These are phyloP conservation scores for Aureobasidium sp. DNA, from an alignment of 2,329 filamentous ascomycete genomes.

Conservation along the genomic window DNA sequence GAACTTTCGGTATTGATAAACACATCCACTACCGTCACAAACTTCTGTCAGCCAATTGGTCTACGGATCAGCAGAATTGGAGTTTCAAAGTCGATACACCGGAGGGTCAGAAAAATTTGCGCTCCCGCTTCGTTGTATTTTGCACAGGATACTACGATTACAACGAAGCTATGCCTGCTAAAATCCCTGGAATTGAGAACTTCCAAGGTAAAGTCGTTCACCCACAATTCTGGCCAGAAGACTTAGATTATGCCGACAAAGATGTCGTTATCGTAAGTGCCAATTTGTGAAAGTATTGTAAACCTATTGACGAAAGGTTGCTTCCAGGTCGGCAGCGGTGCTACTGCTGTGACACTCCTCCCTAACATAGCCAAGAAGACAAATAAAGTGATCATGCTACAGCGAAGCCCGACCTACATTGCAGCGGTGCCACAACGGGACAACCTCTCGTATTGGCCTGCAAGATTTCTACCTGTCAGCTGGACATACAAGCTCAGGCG, in stretches of 20 bases:
- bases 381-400: constrained; percentile 66
- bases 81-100: constrained; percentile 33
- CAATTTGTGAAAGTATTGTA: background rate
- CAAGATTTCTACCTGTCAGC: constrained; percentile 29
- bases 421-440: constrained; percentile 45
- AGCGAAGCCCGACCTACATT: constrained; percentile 69
- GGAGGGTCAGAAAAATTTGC: constrained; percentile 27
- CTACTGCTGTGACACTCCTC: constrained; percentile 70
- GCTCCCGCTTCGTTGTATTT: constrained; percentile 44
- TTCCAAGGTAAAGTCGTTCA: constrained; percentile 60
- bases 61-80: constrained; percentile 44
- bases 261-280: constrained; percentile 52
- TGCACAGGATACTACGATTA: constrained; percentile 71
- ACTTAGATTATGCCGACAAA: constrained; percentile 59
- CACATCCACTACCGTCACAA: constrained; percentile 39
- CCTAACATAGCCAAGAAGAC: constrained; percentile 59
- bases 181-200: constrained; percentile 59
- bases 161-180: constrained; percentile 50
- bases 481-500: constrained; percentile 28
- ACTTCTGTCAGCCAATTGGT: constrained; percentile 37
- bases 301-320: background rate
- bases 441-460: constrained; percentile 27
- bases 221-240: constrained; percentile 69
- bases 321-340: constrained; percentile 58
- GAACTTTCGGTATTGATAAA: constrained; percentile 39